Evolutionary conservation across 768 basidiomycete species (phyloP).

Genomic region (Candolleomyces eurysporus): DNA sequence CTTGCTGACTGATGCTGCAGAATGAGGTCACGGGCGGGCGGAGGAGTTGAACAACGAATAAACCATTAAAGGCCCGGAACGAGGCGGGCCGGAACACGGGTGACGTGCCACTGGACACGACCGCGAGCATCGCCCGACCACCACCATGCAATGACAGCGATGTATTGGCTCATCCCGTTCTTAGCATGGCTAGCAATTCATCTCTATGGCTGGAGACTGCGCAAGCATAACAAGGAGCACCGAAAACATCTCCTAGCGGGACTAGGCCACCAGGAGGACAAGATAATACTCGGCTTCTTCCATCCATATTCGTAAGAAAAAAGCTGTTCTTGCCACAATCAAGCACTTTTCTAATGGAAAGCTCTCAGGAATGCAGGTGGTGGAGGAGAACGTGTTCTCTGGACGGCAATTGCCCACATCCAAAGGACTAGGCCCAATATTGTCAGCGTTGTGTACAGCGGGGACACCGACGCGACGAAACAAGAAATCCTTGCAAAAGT

Average conservation of each 20-base stretch:
- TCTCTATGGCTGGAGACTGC: slow-evolving; percentile 18
- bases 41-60: no score
- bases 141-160: no score
- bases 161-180: neutral
- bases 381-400: slow-evolving; percentile 93
- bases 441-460: slow-evolving; percentile 83
- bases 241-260: slow-evolving; percentile 18
- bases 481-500: slow-evolving; percentile 78
- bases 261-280: slow-evolving; percentile 25
- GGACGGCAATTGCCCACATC: slow-evolving; percentile 81
- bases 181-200: slow-evolving; percentile 12
- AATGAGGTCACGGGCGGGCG: no score
- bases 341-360: slow-evolving; percentile 37
- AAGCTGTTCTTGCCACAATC: slow-evolving; percentile 5
- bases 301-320: slow-evolving; percentile 89
- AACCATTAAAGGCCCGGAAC: no score
- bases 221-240: slow-evolving; percentile 15
- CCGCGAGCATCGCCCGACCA: no score
- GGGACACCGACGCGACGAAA: slow-evolving; percentile 80
- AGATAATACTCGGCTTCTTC: slow-evolving; percentile 74
- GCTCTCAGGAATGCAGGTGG: slow-evolving; percentile 83
- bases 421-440: slow-evolving; percentile 67
- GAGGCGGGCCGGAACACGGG: no score
- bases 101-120: no score
- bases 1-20: no score